Conservation (phyloP, 2,329 filamentous ascomycete species). For the Gnomoniopsis sp. region DNA sequence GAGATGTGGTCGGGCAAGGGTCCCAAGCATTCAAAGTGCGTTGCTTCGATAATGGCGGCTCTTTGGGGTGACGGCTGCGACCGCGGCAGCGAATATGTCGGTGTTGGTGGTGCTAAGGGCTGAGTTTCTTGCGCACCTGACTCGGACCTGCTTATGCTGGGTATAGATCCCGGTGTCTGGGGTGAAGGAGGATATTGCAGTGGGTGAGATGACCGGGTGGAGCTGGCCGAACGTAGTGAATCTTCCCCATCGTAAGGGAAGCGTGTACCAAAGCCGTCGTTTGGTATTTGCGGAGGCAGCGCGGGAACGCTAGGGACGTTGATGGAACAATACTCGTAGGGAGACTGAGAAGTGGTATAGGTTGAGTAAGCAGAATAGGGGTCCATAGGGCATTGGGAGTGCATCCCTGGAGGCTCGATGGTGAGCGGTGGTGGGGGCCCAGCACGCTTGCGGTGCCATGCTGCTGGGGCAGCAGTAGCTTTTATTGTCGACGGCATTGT, state of each 20-base stretch:
- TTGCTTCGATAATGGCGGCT: conserved; percentile 44
- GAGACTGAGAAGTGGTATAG: conserved; percentile 7
- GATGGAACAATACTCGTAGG: conserved; percentile 11
- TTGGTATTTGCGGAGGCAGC: background rate
- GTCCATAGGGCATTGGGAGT: conserved; percentile 24
- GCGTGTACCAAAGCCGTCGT: background rate
- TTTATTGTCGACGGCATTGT: conserved; percentile 41
- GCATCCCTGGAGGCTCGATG: conserved; percentile 28
- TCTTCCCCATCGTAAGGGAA: background rate
- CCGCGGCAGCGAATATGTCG: conserved; percentile 21
- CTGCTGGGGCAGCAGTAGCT: conserved; percentile 40
- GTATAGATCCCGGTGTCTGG: conserved; percentile 1
- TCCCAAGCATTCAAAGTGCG: conserved; percentile 52
- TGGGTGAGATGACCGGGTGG: conserved; percentile 22
- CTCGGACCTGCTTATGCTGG: conserved; percentile 26
- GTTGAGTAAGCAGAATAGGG: conserved; percentile 25
- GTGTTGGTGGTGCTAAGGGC: conserved; percentile 24
- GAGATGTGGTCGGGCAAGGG: conserved; percentile 48
- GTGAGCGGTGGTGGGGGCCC: conserved; percentile 43
- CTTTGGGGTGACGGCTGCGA: conserved; percentile 18
- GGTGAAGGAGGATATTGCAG: conserved; percentile 16
- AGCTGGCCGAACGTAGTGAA: conserved; percentile 9
- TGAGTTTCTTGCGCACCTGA: conserved; percentile 16
- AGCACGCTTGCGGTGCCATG: conserved; percentile 37
- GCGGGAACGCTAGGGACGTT: conserved; percentile 2